Evolutionary conservation across 345 rosid species (phyloP).

Genomic region (Dipteronia sinensis): DNA sequence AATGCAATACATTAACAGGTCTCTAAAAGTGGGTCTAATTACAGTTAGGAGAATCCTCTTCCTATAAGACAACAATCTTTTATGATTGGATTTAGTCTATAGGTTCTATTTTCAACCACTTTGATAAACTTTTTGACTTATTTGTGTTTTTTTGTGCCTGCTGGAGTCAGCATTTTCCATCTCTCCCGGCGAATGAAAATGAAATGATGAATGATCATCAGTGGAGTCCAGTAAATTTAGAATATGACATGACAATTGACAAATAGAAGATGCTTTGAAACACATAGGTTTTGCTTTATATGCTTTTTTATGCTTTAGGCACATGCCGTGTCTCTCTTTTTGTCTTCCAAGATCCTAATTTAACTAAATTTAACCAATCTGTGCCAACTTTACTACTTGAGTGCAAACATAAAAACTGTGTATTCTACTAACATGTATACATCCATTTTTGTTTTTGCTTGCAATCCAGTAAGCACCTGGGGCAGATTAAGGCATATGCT

Average conservation of each 20-base stretch:
- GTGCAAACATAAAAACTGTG: neutral
- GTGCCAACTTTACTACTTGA: neutral
- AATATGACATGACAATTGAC: neutral
- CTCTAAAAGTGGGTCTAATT: neutral
- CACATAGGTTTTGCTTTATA: neutral
- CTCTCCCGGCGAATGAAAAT: neutral
- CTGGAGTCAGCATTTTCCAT: neutral
- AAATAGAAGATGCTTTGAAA: neutral
- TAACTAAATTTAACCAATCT: neutral
- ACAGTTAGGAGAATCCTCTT: neutral
- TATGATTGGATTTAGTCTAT: neutral
- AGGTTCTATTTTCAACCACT: neutral
- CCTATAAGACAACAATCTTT: neutral
- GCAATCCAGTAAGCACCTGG: too few relatives aligned
- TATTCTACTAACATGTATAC: neutral
- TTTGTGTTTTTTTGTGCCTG: too few relatives aligned
- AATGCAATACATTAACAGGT: neutral
- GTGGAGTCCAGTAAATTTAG: neutral
- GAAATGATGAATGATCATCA: neutral
- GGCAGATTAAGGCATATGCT: neutral
- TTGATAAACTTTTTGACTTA: slow-evolving; percentile 6
- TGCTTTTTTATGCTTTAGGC: slow-evolving; percentile 5
- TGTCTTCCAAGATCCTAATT: neutral
- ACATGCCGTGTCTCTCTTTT: neutral
- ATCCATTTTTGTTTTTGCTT: too few relatives aligned